phyloP scores from a whole-genome alignment of 2,329 filamentous ascomycete genomes.

The Cladophialophora bantiana region DNA sequence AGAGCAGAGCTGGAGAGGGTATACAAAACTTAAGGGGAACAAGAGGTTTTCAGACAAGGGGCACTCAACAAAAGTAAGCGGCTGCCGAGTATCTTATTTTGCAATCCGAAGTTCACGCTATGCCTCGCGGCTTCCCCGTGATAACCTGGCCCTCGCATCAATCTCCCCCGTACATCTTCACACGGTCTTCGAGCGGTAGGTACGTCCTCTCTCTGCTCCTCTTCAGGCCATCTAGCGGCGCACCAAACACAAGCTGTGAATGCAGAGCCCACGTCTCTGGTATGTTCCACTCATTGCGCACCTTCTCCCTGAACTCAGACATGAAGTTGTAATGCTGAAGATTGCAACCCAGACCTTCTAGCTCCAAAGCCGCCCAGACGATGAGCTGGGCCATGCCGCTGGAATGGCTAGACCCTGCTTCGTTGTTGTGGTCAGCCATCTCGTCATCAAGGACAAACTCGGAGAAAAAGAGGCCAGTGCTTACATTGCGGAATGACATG shows the following conservation, averaged over 20 bases:
- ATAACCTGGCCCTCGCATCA: no score
- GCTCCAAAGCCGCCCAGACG: constrained; percentile 80
- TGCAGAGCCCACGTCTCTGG: constrained; percentile 76
- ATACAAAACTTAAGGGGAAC: no score
- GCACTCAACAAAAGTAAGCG: no score
- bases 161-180: constrained; percentile 21
- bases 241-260: constrained; percentile 83
- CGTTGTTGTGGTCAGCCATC: not conserved
- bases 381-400: constrained; percentile 74
- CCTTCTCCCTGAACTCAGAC: constrained; percentile 59
- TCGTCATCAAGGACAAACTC: constrained; percentile 1
- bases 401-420: constrained; percentile 63
- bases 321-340: constrained; percentile 93
- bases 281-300: constrained; percentile 79
- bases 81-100: not conserved
- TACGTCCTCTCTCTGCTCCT: constrained; percentile 23
- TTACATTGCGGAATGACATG: constrained; percentile 5
- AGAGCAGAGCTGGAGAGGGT: no score
- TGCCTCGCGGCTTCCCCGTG: not conserved
- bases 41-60: no score
- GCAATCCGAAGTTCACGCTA: not conserved
- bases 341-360: constrained; percentile 84
- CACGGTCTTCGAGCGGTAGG: constrained; percentile 23
- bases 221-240: constrained; percentile 21
- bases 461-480: constrained; percentile 1